These are phyloP conservation scores for Pseudoturritis turrita DNA, from an alignment of 345 rosid species.

Conservation along the genomic window DNA sequence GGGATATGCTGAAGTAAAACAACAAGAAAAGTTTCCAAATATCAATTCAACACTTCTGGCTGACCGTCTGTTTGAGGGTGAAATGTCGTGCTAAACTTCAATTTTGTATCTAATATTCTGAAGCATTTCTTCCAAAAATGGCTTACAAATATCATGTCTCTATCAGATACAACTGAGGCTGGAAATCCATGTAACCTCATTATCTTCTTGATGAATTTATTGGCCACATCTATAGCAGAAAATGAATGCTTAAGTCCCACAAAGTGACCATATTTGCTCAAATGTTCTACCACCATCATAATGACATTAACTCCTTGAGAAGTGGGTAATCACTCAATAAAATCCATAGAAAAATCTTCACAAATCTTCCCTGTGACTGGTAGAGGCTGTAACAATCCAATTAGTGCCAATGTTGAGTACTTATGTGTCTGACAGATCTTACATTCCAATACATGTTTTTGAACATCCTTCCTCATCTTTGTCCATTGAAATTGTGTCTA, in stretches of 20 bases:
- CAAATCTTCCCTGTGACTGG: neutral
- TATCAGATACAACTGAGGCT: neutral
- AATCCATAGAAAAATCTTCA: neutral
- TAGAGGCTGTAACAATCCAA: neutral
- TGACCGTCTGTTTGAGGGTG: neutral
- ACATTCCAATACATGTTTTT: neutral
- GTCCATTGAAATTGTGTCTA: too few relatives aligned
- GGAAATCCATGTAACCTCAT: neutral
- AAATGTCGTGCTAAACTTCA: neutral
- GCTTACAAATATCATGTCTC: neutral
- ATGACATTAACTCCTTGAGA: neutral
- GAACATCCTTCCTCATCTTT: too few relatives aligned
- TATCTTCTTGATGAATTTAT: neutral
- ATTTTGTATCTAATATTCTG: neutral
- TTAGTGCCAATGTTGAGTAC: neutral
- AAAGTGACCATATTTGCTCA: neutral
- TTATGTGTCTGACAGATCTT: neutral
- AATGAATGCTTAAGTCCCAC: neutral
- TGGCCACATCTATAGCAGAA: neutral
- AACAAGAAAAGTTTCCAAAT: too few relatives aligned
- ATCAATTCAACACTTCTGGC: neutral
- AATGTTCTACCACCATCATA: neutral
- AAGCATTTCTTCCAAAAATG: neutral
- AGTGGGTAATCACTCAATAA: neutral
- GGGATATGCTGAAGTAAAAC: too few relatives aligned